Percentiles rank a stretch among this genome's conserved stretches.
These are phyloP conservation scores for Aspergillus caelatus DNA, from an alignment of 2,329 filamentous ascomycete species.

Conservation along the genomic window DNA sequence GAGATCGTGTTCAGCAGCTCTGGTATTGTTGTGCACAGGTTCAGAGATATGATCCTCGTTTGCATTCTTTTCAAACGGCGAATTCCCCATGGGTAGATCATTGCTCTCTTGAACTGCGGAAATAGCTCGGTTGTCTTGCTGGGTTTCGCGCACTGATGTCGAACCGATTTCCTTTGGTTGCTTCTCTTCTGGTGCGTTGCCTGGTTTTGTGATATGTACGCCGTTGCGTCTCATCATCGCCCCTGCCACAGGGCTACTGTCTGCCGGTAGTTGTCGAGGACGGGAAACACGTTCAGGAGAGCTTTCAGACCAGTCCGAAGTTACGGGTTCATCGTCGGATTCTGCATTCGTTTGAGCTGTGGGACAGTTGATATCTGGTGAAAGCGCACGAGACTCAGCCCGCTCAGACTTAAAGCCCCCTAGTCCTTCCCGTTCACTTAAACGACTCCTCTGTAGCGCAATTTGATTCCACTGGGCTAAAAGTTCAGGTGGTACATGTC, in stretches of 20 bases:
- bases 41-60: neutral
- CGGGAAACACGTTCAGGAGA: constrained; percentile 14
- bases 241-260: constrained; percentile 30
- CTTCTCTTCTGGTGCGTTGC: neutral
- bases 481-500: constrained; percentile 39
- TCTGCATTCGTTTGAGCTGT: constrained; percentile 20
- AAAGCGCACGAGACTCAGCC: neutral
- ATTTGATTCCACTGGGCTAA: constrained; percentile 41
- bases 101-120: neutral
- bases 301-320: constrained; percentile 23
- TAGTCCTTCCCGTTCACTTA: neutral
- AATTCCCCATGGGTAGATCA: neutral
- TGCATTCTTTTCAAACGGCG: neutral
- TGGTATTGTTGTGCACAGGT: neutral
- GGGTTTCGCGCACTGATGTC: neutral
- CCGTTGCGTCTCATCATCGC: neutral
- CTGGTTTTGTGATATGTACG: neutral
- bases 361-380: constrained; percentile 12
- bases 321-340: constrained; percentile 18
- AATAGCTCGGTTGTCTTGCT: neutral
- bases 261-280: constrained; percentile 26
- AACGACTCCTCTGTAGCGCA: constrained; percentile 16
- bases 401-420: neutral
- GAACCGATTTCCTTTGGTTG: neutral
- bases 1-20: neutral